Conservation (phyloP, 352 stramenopile species). For the Blastocystis sp. region DNA sequence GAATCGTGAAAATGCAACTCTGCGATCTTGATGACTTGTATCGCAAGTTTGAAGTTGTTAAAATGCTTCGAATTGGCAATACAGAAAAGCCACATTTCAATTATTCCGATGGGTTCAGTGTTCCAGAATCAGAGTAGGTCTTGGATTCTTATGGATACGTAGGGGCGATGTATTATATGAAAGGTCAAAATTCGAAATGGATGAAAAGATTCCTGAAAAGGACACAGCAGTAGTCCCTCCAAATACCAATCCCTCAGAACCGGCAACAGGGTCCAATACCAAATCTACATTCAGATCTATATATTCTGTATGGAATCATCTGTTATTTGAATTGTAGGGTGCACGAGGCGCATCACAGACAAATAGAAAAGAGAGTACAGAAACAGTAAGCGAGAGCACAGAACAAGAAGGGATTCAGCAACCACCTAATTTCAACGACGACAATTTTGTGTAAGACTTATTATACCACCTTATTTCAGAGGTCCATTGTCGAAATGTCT, state of each 20-base stretch:
- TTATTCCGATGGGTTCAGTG: neutral
- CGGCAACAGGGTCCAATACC: too few species aligned
- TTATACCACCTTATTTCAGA: neutral
- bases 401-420: neutral
- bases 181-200: constrained; percentile 20
- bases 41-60: constrained; percentile 49
- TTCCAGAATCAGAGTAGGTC: constrained; percentile 17
- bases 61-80: constrained; percentile 39
- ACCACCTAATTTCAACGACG: neutral
- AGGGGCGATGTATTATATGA: constrained; percentile 39
- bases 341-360: too few species aligned
- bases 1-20: constrained; percentile 38
- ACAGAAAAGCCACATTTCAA: neutral
- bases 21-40: constrained; percentile 60
- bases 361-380: neutral
- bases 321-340: too few species aligned
- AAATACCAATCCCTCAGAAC: too few species aligned
- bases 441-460: neutral
- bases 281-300: too few species aligned
- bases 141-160: neutral
- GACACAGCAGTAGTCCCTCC: too few species aligned
- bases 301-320: too few species aligned
- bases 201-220: neutral
- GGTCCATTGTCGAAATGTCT: constrained; percentile 35
- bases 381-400: too few species aligned